These are phyloP conservation scores for Mycena citricolor DNA, from an alignment of 1,284 basidiomycete species.

Conservation along the genomic window DNA sequence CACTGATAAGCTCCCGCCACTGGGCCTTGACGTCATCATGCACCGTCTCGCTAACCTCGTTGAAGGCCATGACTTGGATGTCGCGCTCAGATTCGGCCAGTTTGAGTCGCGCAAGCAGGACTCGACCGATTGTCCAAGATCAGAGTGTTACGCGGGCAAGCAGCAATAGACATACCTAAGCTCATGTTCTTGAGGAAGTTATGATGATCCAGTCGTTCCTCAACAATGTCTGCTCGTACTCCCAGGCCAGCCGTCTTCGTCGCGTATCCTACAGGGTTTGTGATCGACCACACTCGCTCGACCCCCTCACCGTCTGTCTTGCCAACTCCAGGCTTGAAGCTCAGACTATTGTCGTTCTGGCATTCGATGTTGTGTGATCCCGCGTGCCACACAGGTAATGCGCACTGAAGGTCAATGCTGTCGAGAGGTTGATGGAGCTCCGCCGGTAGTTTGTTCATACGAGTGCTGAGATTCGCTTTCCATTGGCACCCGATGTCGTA, in stretches of 20 bases:
- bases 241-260: constrained; percentile 29
- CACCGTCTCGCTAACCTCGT: constrained; percentile 13
- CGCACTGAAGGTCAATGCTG: constrained; percentile 7
- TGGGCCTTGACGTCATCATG: not conserved
- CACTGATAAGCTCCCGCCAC: constrained; percentile 13
- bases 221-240: constrained; percentile 23
- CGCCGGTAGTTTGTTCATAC: constrained; percentile 13
- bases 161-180: constrained; percentile 13
- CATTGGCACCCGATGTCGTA: constrained; percentile 29
- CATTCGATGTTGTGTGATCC: constrained; percentile 26
- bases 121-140: not conserved
- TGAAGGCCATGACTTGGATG: constrained; percentile 12
- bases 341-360: constrained; percentile 22
- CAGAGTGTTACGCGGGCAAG: not conserved
- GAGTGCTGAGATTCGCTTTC: constrained; percentile 11
- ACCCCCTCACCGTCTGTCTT: constrained; percentile 30
- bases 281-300: constrained; percentile 26
- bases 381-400: constrained; percentile 30
- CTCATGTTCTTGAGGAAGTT: constrained; percentile 24
- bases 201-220: constrained; percentile 25
- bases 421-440: constrained; percentile 3
- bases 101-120: not conserved
- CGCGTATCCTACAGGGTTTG: constrained; percentile 23
- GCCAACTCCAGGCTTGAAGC: constrained; percentile 23
- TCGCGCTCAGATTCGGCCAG: constrained; percentile 20